Percentiles rank a stretch among this genome's conserved stretches.
phyloP scores from a whole-genome alignment of 805 yeast genomes.

The Lipomyces japonicus region DNA sequence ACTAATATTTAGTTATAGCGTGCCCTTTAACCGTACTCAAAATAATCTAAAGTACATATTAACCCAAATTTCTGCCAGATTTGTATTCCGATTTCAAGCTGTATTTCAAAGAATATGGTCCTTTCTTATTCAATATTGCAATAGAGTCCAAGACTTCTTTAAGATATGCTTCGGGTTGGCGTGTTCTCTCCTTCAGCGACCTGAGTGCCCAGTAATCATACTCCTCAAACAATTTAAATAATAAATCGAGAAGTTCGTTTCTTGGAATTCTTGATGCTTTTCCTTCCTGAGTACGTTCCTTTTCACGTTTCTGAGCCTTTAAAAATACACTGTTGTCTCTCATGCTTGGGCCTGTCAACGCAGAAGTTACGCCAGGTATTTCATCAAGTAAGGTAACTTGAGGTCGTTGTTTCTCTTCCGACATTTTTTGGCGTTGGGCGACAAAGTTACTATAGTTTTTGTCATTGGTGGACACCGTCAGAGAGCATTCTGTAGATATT shows the following conservation, averaged over 20 bases:
- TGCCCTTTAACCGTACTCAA: no score
- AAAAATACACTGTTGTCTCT: conserved; percentile 68
- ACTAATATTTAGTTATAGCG: not conserved
- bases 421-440: conserved; percentile 52
- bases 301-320: conserved; percentile 36
- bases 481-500: conserved; percentile 84
- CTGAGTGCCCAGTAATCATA: conserved; percentile 96
- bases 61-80: conserved; percentile 32
- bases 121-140: conserved; percentile 85
- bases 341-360: conserved; percentile 81
- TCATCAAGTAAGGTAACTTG: conserved; percentile 70
- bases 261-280: conserved; percentile 93
- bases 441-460: conserved; percentile 64
- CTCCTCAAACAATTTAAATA: conserved; percentile 87
- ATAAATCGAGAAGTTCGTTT: conserved; percentile 80
- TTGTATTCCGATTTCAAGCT: conserved; percentile 86
- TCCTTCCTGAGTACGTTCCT: conserved; percentile 52
- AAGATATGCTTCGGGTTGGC: conserved; percentile 88
- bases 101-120: conserved; percentile 92
- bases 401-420: conserved; percentile 45
- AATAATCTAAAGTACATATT: not conserved
- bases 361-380: conserved; percentile 81
- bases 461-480: conserved; percentile 52
- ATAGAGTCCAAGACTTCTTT: conserved; percentile 88
- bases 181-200: conserved; percentile 87